Evolutionary conservation across 1,284 basidiomycete species (phyloP).

Genomic region (Cystobasidiaceae sp.): DNA sequence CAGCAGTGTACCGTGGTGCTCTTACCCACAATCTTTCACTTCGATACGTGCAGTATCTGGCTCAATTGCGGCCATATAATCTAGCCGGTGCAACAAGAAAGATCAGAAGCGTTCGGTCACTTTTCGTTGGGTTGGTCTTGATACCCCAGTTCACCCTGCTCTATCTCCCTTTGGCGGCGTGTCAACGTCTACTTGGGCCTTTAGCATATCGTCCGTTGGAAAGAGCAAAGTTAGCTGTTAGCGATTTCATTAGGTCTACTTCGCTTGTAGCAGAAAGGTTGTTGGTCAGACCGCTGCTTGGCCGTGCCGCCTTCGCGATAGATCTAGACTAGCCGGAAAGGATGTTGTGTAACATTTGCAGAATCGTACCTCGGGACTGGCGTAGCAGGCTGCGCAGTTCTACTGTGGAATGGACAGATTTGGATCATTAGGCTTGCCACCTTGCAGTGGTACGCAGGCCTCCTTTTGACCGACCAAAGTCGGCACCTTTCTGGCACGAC

Average conservation of each 20-base stretch:
- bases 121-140: not conserved
- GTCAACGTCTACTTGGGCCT: slow-evolving; percentile 1
- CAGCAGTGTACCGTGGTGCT: slow-evolving; percentile 7
- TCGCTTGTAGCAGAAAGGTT: not conserved
- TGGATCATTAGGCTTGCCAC: too few relatives aligned
- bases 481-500: too few relatives aligned
- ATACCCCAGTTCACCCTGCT: slow-evolving; percentile 6
- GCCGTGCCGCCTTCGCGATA: not conserved
- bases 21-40: slow-evolving; percentile 13
- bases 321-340: not conserved
- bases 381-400: too few relatives aligned
- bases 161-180: slow-evolving; percentile 4
- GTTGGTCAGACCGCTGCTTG: slow-evolving; percentile 7
- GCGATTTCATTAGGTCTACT: slow-evolving; percentile 5
- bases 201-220: not conserved
- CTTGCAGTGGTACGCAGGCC: too few relatives aligned
- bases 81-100: not conserved
- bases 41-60: slow-evolving; percentile 8
- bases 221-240: not conserved
- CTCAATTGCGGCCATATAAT: slow-evolving; percentile 18
- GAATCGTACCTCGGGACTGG: too few relatives aligned
- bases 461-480: too few relatives aligned
- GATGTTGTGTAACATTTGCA: too few relatives aligned
- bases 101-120: not conserved
- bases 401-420: too few relatives aligned